Conservation (phyloP, 805 yeast species). For the Saturnispora silvae region DNA sequence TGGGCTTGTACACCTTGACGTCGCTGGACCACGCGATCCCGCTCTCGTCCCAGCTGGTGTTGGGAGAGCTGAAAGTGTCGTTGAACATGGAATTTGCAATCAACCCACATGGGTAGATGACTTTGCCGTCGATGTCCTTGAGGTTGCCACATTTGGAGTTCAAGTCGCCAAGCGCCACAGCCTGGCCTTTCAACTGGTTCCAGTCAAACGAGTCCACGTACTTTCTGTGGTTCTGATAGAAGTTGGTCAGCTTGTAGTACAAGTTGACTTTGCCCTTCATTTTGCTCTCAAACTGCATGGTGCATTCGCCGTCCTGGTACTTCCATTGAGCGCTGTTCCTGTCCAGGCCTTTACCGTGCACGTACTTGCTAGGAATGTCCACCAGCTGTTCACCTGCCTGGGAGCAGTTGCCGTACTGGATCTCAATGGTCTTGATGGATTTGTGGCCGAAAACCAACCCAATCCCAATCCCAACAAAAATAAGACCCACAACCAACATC, state of each 20-base stretch:
- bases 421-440: slow-evolving; percentile 60
- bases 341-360: slow-evolving; percentile 28
- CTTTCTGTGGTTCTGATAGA: slow-evolving; percentile 90
- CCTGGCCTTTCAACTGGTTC: slow-evolving; percentile 69
- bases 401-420: slow-evolving; percentile 67
- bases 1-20: slow-evolving; percentile 56
- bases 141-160: slow-evolving; percentile 46
- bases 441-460: slow-evolving; percentile 71
- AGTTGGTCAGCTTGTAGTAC: slow-evolving; percentile 81
- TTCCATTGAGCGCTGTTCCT: slow-evolving; percentile 52
- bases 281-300: slow-evolving; percentile 54
- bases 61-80: slow-evolving; percentile 51
- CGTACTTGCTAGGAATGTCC: slow-evolving; percentile 50
- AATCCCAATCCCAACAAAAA: slow-evolving; percentile 87
- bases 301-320: slow-evolving; percentile 42
- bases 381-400: slow-evolving; percentile 30
- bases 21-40: slow-evolving; percentile 87
- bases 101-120: slow-evolving; percentile 84
- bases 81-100: slow-evolving; percentile 90
- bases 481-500: slow-evolving; percentile 57
- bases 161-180: slow-evolving; percentile 43
- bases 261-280: slow-evolving; percentile 62
- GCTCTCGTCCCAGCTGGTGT: slow-evolving; percentile 30
- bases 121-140: slow-evolving; percentile 28
- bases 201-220: slow-evolving; percentile 80